Evolutionary conservation across 148 eudicot genomes (phyloP).

Genomic region (Cornus controversa): DNA sequence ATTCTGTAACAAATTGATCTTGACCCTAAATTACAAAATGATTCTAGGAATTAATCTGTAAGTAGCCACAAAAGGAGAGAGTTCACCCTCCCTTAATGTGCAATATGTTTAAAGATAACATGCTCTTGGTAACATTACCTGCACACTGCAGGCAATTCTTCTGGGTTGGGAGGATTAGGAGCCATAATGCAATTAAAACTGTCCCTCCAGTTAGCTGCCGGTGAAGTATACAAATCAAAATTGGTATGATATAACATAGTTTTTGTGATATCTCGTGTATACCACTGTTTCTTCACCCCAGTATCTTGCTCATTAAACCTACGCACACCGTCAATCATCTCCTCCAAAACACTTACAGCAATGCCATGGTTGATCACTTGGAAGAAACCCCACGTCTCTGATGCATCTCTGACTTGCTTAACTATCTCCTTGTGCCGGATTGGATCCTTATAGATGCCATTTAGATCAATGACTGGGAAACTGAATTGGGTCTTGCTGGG

Average conservation of each 20-base stretch:
- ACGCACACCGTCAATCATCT: constrained; percentile 5
- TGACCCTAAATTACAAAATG: too few relatives aligned
- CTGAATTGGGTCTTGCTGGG: not conserved
- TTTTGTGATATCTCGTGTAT: not conserved
- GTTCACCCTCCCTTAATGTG: too few relatives aligned
- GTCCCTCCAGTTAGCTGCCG: not conserved
- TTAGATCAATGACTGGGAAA: constrained; percentile 27
- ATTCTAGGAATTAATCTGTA: too few relatives aligned
- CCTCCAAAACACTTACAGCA: constrained; percentile 3
- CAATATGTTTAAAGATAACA: too few relatives aligned
- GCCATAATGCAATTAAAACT: not conserved
- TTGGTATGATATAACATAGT: too few relatives aligned
- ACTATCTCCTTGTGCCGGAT: not conserved
- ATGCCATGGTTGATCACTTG: constrained; percentile 19
- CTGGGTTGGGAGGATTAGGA: not conserved
- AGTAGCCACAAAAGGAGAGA: too few relatives aligned
- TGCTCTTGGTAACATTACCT: too few relatives aligned
- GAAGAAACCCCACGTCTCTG: constrained; percentile 13
- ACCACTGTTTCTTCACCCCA: not conserved
- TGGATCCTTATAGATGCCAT: constrained; percentile 10
- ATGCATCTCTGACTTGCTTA: constrained; percentile 6
- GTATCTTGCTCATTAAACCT: not conserved
- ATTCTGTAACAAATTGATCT: too few relatives aligned
- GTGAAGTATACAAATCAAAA: not conserved
- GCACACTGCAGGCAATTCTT: not conserved